phyloP scores from a whole-genome alignment of 371 early-diverging fungal species.

The Thermomucor indicae-seudaticae region DNA sequence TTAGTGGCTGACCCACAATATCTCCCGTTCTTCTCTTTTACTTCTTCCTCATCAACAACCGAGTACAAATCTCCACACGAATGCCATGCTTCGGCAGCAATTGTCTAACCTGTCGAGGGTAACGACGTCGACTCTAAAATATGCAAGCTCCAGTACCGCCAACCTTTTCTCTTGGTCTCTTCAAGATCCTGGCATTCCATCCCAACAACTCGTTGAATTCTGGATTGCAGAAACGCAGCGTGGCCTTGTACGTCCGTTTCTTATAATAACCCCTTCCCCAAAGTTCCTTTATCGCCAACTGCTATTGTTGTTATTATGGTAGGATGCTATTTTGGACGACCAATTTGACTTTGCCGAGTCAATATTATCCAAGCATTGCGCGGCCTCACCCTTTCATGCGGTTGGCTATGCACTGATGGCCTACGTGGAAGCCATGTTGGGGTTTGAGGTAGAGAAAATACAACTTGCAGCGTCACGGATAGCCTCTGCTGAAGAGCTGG shows the following conservation, averaged over 20 bases:
- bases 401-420: constrained; percentile 44
- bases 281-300: not conserved
- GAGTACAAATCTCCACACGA: no score
- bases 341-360: constrained; percentile 37
- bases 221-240: constrained; percentile 44
- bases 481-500: constrained; percentile 30
- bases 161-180: constrained; percentile 14
- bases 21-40: no score
- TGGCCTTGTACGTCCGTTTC: constrained; percentile 33
- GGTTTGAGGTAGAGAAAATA: constrained; percentile 36
- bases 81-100: constrained; percentile 34
- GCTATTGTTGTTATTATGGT: not conserved
- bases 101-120: constrained; percentile 30
- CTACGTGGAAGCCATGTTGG: constrained; percentile 48
- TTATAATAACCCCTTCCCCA: not conserved
- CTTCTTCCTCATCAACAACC: no score
- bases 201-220: constrained; percentile 24
- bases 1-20: no score
- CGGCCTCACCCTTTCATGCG: constrained; percentile 47
- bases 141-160: constrained; percentile 30
- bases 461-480: constrained; percentile 35
- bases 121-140: constrained; percentile 37
- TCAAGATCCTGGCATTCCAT: constrained; percentile 26
- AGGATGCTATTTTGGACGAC: constrained; percentile 47
- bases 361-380: constrained; percentile 34